phyloP scores from a whole-genome alignment of 1,284 basidiomycete genomes.

The Ustilago nuda region DNA sequence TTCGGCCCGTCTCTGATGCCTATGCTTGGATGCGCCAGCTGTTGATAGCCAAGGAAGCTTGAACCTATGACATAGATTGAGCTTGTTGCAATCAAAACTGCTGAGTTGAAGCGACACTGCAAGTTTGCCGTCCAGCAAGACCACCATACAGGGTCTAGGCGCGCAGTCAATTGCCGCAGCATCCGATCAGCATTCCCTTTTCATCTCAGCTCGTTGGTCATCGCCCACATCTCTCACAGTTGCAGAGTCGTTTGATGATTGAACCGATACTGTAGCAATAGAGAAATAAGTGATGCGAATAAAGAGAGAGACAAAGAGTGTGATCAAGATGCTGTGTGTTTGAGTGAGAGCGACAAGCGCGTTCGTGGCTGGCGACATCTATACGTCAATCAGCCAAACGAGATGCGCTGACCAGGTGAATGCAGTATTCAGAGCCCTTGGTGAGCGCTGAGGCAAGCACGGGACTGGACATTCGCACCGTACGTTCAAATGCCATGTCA shows the following conservation, averaged over 20 bases:
- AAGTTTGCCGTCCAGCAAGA: background rate
- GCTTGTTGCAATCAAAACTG: background rate
- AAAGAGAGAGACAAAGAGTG: constrained; percentile 21
- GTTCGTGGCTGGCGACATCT: constrained; percentile 1
- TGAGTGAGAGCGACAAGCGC: background rate
- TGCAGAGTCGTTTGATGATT: background rate
- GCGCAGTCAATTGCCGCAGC: background rate
- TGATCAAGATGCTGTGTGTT: constrained; percentile 14
- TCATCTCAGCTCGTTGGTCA: too few relatives aligned
- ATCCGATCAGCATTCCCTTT: background rate
- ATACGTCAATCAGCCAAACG: constrained; percentile 1
- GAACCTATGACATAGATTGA: background rate
- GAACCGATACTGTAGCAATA: constrained; percentile 32
- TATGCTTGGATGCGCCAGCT: background rate
- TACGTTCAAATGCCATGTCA: constrained; percentile 5
- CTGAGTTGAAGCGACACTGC: background rate
- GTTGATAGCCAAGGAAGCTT: constrained; percentile 1
- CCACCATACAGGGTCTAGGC: background rate
- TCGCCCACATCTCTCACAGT: too few relatives aligned
- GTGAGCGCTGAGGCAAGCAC: background rate
- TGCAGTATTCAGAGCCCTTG: constrained; percentile 1
- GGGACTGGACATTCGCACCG: constrained; percentile 10
- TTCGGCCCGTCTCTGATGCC: background rate
- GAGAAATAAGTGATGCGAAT: constrained; percentile 25
- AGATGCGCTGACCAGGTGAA: background rate